Evolutionary conservation across 495 filamentous ascomycete genomes (phyloP), one percentile per base, ranked within the genome.

Genomic region (Lentithecium fluviatile): DNA sequence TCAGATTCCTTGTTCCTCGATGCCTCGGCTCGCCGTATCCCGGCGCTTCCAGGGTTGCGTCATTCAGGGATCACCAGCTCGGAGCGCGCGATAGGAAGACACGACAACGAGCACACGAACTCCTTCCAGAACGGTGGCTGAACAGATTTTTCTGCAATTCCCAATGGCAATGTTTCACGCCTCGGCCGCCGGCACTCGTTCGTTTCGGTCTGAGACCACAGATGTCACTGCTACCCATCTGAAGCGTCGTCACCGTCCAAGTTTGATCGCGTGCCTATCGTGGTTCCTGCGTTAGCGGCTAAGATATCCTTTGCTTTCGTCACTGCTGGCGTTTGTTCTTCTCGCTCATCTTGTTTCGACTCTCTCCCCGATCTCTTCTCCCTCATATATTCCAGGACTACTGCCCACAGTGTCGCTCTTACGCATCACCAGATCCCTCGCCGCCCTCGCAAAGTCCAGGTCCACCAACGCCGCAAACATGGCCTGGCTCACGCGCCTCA

Each of bases 401-500:
- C 13, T 23, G 24, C 15, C 51, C 46, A 51, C 19, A 32, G 20
- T 52, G 25, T 52, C 40, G 51, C 52, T 37, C 48, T 23, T 4
- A 53, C 21, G 52, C 23, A 26, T 10, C 40, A 40, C 19, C 43
- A 24, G 21, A 56, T 11, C 45, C 10, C 15, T 20, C 38, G 40
- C 36, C 1, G 15, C 12, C 49, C 26, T 8, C 38, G 29, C 29
- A 32, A 32, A 32, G 10, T 32, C 29, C 29, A 32, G 29, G 29
- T 32, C 29, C 10, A 37, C 12, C 13, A 37, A 11, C 19, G 19
- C 11, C 24, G 4, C 48, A 60, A 52, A 15, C 0, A 69, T 69
- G 66, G 29, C 48, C 70, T 74, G 38, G 51, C 64, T 82, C 26
- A 74, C 74, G 6, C 68, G 69, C 19, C 61, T 82, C 42, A 82